Conservation (phyloP, 345 rosid species). For the Physaria fendleri region DNA sequence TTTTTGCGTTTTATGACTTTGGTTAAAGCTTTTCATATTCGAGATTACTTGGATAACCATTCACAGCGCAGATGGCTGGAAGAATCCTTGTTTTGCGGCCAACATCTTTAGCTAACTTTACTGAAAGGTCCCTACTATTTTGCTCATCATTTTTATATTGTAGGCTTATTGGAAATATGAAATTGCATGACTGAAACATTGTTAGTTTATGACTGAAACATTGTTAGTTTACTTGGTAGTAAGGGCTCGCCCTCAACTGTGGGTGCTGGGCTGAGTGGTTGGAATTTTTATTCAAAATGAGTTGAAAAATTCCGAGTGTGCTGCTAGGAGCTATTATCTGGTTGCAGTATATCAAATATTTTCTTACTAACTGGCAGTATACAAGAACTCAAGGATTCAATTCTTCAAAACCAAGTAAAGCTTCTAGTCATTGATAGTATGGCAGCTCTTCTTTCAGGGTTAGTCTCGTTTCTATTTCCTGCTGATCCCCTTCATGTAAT, state of each 20-base stretch:
- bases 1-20: background rate
- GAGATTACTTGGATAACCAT: background rate
- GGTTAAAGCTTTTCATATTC: background rate
- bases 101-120: conserved; percentile 62
- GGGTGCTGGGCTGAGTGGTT: background rate
- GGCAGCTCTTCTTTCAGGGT: conserved; percentile 88
- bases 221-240: background rate
- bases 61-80: conserved; percentile 66
- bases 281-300: background rate
- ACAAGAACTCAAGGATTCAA: conserved; percentile 65
- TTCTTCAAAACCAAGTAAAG: conserved; percentile 69
- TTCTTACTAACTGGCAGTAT: conserved; percentile 36
- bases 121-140: conserved; percentile 46
- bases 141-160: background rate
- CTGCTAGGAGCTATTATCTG: background rate
- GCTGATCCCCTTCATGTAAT: background rate
- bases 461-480: background rate
- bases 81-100: conserved; percentile 74
- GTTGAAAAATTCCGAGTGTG: background rate
- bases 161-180: background rate
- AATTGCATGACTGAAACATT: background rate
- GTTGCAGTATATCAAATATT: background rate
- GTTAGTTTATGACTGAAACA: background rate
- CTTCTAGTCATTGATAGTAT: conserved; percentile 82
- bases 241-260: background rate